A percentile compares a stretch with the other conserved stretches of the same genome.
These are phyloP conservation scores for Colletotrichum tropicicola DNA, from an alignment of 2,329 filamentous ascomycete species.

Conservation along the genomic window DNA sequence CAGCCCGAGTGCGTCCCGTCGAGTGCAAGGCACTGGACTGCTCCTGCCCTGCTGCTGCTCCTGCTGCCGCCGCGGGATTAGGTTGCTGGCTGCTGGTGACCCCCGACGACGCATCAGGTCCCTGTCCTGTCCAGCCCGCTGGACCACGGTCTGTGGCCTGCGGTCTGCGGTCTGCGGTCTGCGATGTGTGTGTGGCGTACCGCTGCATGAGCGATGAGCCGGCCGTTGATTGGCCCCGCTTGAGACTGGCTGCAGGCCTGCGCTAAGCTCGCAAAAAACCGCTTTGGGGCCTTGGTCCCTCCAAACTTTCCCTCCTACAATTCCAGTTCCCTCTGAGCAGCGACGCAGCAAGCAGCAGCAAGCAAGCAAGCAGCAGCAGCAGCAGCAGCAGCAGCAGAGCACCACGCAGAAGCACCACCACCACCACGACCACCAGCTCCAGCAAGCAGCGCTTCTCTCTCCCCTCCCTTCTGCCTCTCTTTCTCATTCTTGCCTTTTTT, in stretches of 20 bases:
- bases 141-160: conserved; percentile 4
- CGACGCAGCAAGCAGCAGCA: neutral
- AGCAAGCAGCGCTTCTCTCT: neutral
- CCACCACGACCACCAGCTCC: neutral
- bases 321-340: conserved; percentile 16
- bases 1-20: neutral
- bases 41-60: neutral
- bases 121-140: conserved; percentile 17
- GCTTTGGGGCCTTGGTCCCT: conserved; percentile 32
- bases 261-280: conserved; percentile 39
- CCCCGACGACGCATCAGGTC: conserved; percentile 11
- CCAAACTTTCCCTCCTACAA: conserved; percentile 28
- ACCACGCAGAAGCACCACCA: neutral
- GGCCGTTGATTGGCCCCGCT: conserved; percentile 42
- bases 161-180: neutral
- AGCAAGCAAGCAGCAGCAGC: neutral
- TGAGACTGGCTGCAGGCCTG: conserved; percentile 36
- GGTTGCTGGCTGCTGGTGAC: conserved; percentile 11
- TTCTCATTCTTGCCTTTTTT: too few species aligned
- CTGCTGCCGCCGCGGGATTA: neutral
- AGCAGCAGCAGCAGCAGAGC: neutral
- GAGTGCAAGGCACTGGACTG: neutral
- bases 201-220: conserved; percentile 21
- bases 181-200: conserved; percentile 35
- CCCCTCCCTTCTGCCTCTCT: neutral